phyloP scores from a whole-genome alignment of 306 rosid species.

The Gastrolobium bilobum region DNA sequence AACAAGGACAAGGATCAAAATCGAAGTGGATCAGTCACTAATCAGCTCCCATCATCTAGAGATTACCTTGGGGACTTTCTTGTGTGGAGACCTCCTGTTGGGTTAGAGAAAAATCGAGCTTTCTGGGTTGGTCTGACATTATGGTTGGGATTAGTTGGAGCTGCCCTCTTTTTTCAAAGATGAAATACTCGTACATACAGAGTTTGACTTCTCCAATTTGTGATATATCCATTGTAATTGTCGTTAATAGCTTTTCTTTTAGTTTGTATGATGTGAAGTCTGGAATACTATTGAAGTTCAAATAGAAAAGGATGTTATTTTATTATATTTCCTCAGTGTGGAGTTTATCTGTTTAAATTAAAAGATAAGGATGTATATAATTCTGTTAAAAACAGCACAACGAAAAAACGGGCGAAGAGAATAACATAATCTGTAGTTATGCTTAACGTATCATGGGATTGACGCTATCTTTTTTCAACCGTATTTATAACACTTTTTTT shows the following conservation, averaged over 20 bases:
- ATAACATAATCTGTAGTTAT: too few species aligned
- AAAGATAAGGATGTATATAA: too few species aligned
- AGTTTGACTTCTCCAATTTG: slow-evolving; percentile 45
- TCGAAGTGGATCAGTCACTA: slow-evolving; percentile 62
- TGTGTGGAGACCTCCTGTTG: slow-evolving; percentile 90
- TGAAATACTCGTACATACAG: slow-evolving; percentile 51
- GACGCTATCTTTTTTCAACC: too few species aligned
- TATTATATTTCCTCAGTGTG: slow-evolving; percentile 20
- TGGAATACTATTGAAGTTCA: slow-evolving; percentile 42
- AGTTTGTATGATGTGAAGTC: slow-evolving; percentile 39
- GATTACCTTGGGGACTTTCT: slow-evolving; percentile 87
- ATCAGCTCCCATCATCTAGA: slow-evolving; percentile 76
- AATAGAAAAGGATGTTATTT: slow-evolving; percentile 27
- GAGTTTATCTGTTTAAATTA: neutral
- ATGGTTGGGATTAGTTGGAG: slow-evolving; percentile 95
- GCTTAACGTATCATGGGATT: too few species aligned
- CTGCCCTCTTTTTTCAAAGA: slow-evolving; percentile 78
- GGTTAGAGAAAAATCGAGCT: slow-evolving; percentile 69
- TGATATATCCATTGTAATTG: slow-evolving; percentile 45
- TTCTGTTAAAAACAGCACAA: too few species aligned
- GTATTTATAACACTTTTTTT: too few species aligned
- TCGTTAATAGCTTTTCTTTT: slow-evolving; percentile 32
- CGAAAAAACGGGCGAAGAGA: too few species aligned
- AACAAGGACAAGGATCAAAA: slow-evolving; percentile 73
- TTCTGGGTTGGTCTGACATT: slow-evolving; percentile 87